Evolutionary conservation across 2,329 filamentous ascomycete species (phyloP).

Genomic region (Xylariaceae sp.): DNA sequence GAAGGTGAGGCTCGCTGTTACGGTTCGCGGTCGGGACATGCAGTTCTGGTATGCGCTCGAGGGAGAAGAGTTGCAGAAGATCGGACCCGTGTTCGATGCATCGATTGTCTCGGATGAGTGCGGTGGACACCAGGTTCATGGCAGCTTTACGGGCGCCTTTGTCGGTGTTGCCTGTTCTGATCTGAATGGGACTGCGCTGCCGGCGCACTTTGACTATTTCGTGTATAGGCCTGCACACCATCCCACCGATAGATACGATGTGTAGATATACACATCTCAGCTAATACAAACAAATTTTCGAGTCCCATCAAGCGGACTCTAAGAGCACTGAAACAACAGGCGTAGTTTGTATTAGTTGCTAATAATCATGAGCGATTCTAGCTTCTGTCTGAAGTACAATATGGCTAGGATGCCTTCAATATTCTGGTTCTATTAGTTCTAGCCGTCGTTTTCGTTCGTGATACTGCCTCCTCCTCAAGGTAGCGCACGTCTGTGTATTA

Average conservation of each 20-base stretch:
- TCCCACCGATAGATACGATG: slow-evolving; percentile 45
- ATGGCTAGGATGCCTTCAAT: neutral
- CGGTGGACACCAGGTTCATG: slow-evolving; percentile 54
- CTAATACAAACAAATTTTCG: neutral
- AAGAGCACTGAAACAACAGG: neutral
- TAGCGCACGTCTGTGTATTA: neutral
- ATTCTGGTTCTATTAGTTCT: neutral
- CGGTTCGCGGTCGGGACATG: slow-evolving; percentile 45
- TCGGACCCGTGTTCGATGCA: slow-evolving; percentile 54
- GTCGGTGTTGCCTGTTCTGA: slow-evolving; percentile 53
- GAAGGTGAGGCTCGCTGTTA: slow-evolving; percentile 48
- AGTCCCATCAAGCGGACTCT: neutral
- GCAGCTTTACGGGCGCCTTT: slow-evolving; percentile 60
- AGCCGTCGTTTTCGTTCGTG: neutral
- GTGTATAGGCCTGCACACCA: slow-evolving; percentile 45
- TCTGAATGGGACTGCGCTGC: slow-evolving; percentile 45
- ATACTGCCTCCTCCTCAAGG: neutral
- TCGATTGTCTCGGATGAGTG: slow-evolving; percentile 59
- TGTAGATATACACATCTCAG: slow-evolving; percentile 23
- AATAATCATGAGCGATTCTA: neutral
- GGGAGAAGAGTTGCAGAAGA: slow-evolving; percentile 38
- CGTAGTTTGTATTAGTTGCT: neutral
- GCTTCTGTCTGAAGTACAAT: neutral
- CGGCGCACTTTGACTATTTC: slow-evolving; percentile 49
- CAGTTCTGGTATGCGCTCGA: slow-evolving; percentile 54